phyloP scores from a whole-genome alignment of 768 basidiomycete species.

The Polyporus arcularius region DNA sequence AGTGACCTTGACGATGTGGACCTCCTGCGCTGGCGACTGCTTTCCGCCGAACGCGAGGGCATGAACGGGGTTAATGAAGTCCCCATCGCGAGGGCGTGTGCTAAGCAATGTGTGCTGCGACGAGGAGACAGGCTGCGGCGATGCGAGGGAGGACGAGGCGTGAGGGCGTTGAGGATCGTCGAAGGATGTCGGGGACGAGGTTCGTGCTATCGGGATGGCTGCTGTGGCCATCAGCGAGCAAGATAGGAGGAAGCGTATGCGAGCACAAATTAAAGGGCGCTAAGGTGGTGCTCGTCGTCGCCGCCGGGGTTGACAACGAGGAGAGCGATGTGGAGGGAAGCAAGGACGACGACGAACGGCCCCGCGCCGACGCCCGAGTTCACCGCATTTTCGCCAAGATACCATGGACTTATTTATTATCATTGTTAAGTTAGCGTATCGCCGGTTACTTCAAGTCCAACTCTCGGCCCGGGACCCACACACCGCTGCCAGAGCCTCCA shows the following conservation, averaged over 20 bases:
- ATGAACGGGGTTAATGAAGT: constrained; percentile 36
- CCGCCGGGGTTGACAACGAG: constrained; percentile 15
- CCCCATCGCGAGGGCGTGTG: constrained; percentile 28
- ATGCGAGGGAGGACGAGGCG: constrained; percentile 7
- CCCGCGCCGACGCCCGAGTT: too few species aligned
- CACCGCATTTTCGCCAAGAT: too few species aligned
- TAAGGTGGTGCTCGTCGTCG: constrained; percentile 6
- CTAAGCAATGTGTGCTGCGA: constrained; percentile 15
- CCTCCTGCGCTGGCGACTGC: constrained; percentile 42
- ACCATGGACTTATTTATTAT: too few species aligned
- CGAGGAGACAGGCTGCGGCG: constrained; percentile 1
- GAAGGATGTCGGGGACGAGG: constrained; percentile 7
- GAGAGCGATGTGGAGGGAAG: background rate
- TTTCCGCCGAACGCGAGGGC: constrained; percentile 29
- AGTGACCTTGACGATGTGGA: constrained; percentile 57
- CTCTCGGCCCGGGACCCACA: too few species aligned
- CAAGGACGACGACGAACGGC: background rate
- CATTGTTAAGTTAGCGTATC: too few species aligned
- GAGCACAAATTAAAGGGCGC: background rate
- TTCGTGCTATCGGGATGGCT: constrained; percentile 7
- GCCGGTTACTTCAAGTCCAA: too few species aligned
- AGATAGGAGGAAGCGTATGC: background rate
- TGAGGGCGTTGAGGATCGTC: constrained; percentile 10
- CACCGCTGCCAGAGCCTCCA: too few species aligned
- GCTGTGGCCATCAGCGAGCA: constrained; percentile 7